Evolutionary conservation across 2,329 filamentous ascomycete genomes (phyloP).

Genomic region (Ophiostoma tasmaniense): DNA sequence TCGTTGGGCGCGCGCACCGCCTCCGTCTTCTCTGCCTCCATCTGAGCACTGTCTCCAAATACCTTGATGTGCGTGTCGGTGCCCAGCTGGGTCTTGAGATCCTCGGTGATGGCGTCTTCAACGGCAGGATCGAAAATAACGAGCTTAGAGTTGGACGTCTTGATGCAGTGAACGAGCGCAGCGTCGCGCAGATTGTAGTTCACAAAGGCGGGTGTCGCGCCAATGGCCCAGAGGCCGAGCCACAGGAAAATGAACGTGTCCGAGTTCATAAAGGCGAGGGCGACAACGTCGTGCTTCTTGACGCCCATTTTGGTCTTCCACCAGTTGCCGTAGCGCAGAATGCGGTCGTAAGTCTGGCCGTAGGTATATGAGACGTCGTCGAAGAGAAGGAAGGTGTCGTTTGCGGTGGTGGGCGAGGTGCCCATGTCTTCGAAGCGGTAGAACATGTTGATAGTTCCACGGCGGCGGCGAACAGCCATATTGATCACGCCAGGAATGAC

Average conservation of each 20-base stretch:
- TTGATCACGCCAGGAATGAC: slow-evolving; percentile 39
- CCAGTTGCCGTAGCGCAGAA: slow-evolving; percentile 68
- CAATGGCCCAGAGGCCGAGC: slow-evolving; percentile 74
- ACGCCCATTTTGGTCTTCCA: slow-evolving; percentile 56
- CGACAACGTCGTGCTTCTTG: slow-evolving; percentile 65
- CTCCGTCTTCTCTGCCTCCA: slow-evolving; percentile 42
- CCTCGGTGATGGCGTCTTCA: slow-evolving; percentile 46
- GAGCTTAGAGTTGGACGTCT: slow-evolving; percentile 56
- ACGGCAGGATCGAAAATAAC: slow-evolving; percentile 60
- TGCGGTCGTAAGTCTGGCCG: slow-evolving; percentile 61
- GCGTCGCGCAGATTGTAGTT: slow-evolving; percentile 75
- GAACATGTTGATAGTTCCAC: slow-evolving; percentile 61
- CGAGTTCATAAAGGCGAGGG: slow-evolving; percentile 73
- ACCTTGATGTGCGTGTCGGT: slow-evolving; percentile 49
- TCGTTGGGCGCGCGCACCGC: slow-evolving; percentile 51
- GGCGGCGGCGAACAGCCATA: slow-evolving; percentile 40
- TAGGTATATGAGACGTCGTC: slow-evolving; percentile 64
- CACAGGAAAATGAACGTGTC: slow-evolving; percentile 68
- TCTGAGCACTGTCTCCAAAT: slow-evolving; percentile 50
- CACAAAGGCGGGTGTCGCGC: slow-evolving; percentile 75
- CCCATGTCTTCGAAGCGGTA: slow-evolving; percentile 66
- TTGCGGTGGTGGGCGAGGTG: slow-evolving; percentile 39
- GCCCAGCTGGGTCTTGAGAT: slow-evolving; percentile 42
- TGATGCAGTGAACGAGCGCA: slow-evolving; percentile 65
- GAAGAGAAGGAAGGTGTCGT: slow-evolving; percentile 56